phyloP scores from a whole-genome alignment of 108 stramenopile species.

The Stephanodiscus minutulus region DNA sequence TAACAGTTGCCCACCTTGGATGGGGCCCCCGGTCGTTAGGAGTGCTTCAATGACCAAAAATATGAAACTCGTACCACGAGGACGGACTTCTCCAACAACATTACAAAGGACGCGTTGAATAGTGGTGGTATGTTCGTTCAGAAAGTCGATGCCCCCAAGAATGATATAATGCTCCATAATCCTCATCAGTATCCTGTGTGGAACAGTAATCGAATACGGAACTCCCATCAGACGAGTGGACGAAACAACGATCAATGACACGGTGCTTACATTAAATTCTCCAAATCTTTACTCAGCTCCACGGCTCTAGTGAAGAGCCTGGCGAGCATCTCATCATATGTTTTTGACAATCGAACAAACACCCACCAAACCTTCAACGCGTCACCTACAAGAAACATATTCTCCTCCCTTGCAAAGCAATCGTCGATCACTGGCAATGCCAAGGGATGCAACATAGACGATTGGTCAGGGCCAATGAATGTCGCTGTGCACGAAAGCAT shows the following conservation, averaged over 20 bases:
- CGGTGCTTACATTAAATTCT: constrained; percentile 45
- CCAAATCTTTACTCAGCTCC: constrained; percentile 45
- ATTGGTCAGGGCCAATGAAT: constrained; percentile 31
- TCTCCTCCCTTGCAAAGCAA: constrained; percentile 36
- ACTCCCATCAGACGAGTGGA: not conserved
- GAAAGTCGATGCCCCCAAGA: constrained; percentile 39
- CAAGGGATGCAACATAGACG: constrained; percentile 35
- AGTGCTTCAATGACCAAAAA: constrained; percentile 43
- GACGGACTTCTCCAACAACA: constrained; percentile 44
- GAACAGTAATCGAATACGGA: not conserved
- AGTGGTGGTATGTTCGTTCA: constrained; percentile 34
- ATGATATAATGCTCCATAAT: constrained; percentile 50
- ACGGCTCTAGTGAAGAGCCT: constrained; percentile 33
- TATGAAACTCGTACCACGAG: constrained; percentile 43
- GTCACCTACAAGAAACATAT: constrained; percentile 44
- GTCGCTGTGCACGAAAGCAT: constrained; percentile 43
- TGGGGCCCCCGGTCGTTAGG: constrained; percentile 24
- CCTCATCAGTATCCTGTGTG: constrained; percentile 37
- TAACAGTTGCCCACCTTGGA: constrained; percentile 35
- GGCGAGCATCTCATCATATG: constrained; percentile 28
- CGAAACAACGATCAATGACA: not conserved
- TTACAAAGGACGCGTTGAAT: constrained; percentile 35
- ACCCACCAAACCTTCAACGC: constrained; percentile 36
- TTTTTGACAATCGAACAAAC: constrained; percentile 39
- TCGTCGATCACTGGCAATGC: constrained; percentile 54